Evolutionary conservation across 179 eudicot species (phyloP), one percentile per base, ranked within the genome.

Genomic region (Vitellaria paradoxa): DNA sequence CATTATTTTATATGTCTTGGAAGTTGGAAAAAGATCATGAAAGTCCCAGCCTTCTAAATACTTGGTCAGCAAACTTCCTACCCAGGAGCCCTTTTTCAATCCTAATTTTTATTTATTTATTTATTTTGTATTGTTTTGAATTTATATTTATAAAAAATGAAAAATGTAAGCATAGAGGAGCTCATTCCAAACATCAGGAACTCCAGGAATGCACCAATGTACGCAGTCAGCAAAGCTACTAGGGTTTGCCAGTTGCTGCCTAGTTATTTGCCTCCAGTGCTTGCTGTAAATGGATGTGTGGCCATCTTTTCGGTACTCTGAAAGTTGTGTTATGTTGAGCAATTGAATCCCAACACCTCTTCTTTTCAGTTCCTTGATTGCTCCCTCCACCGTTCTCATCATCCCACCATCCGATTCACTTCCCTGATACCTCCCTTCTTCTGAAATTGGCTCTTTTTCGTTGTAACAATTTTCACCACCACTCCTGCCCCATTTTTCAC

Each of bases 401-500:
- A 67, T 67, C 18, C 17, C 20, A 14, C 24, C 52, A 42, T 67
- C 52, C n/a, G 70, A 42, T 17, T 17, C 52, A 45, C 13, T 67
- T 67, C 26, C 70, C 2, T 12, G 3, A 17, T 67, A 67, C 9
- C 70, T 42, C 45, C 45, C 70, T 23, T 42, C 52, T 40, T 45
- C 20, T 18, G 37, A 40, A 67, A 67, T 67, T n/a, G 70, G 50
- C 9, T 42, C 70, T 42, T 24, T 70, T 23, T 70, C 73, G 18
- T 50, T 70, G 73, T 70, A 70, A 55, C 73, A 70, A 23, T 49
- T 70, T 4, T 50, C 1, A 50, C 18, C n/a, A 12, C 1, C 6
- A 49, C 10, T 26, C 40, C 13, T 70, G 42, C 73, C 73, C 73
- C 73, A 70, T 50, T 70, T 26, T 70, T 70, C 60, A 70, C 60